phyloP scores from a whole-genome alignment of 2,329 filamentous ascomycete genomes.

The Teratosphaeriaceae sp. region DNA sequence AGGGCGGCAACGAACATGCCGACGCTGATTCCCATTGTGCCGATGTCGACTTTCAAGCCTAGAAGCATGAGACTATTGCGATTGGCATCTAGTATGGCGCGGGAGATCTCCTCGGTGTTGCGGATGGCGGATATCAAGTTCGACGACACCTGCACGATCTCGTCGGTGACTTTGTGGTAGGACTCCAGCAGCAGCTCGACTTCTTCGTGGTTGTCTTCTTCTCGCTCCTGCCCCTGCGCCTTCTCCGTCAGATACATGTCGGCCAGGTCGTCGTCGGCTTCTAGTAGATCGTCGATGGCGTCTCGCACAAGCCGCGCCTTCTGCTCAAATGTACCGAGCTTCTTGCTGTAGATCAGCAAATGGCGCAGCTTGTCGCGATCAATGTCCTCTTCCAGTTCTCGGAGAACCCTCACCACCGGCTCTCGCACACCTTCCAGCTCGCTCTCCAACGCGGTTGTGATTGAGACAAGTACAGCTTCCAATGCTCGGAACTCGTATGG shows the following conservation, averaged over 20 bases:
- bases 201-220: constrained; percentile 86
- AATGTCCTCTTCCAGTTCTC: constrained; percentile 92
- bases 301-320: constrained; percentile 91
- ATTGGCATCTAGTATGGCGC: constrained; percentile 95
- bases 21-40: constrained; percentile 87
- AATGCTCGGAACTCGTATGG: constrained; percentile 95
- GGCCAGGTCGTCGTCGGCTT: constrained; percentile 91
- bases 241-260: constrained; percentile 96
- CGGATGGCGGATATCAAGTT: constrained; percentile 91
- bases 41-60: constrained; percentile 92
- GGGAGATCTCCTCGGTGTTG: constrained; percentile 97
- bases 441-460: constrained; percentile 83
- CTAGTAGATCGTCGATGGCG: constrained; percentile 88
- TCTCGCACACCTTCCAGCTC: constrained; percentile 93
- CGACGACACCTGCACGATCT: constrained; percentile 91
- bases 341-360: constrained; percentile 89
- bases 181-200: constrained; percentile 95
- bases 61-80: constrained; percentile 97
- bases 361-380: constrained; percentile 88
- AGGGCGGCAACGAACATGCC: constrained; percentile 95
- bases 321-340: constrained; percentile 93
- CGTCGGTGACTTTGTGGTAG: constrained; percentile 95
- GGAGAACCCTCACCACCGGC: constrained; percentile 80
- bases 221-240: constrained; percentile 61
- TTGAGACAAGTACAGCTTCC: constrained; percentile 89